Evolutionary conservation across 805 yeast species (phyloP).

Genomic region (Torulaspora maleeae): DNA sequence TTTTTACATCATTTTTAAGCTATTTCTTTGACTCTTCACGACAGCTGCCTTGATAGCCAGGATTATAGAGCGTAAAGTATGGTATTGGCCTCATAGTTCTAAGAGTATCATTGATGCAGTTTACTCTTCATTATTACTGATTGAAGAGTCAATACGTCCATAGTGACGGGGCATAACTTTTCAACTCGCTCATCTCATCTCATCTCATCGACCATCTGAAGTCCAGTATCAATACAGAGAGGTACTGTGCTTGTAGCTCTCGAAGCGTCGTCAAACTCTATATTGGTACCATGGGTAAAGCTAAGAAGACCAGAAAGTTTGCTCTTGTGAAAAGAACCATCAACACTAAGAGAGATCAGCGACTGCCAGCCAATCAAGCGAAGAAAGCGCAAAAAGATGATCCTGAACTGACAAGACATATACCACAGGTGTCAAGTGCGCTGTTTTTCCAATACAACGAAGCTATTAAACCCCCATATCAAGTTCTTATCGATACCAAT

Average conservation of each 20-base stretch:
- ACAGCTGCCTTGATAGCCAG: no score
- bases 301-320: slow-evolving; percentile 93
- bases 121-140: no score
- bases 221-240: neutral
- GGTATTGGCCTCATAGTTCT: no score
- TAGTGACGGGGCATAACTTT: neutral
- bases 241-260: neutral
- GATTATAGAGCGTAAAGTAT: no score
- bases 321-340: slow-evolving; percentile 85
- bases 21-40: no score
- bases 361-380: slow-evolving; percentile 44
- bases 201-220: slow-evolving; percentile 7
- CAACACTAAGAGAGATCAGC: slow-evolving; percentile 60
- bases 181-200: neutral
- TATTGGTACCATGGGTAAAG: slow-evolving; percentile 72
- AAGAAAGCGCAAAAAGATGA: slow-evolving; percentile 49
- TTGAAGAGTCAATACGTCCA: neutral
- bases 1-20: slow-evolving; percentile 37
- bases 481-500: slow-evolving; percentile 92
- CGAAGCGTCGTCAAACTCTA: neutral
- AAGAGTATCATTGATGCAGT: no score
- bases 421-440: slow-evolving; percentile 95
- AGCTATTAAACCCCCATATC: slow-evolving; percentile 97
- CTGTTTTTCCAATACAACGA: slow-evolving; percentile 90
- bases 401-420: slow-evolving; percentile 66